Base-by-base conservation (phyloP, 139 green algal species). In the Picochlorum sp. region DNA sequence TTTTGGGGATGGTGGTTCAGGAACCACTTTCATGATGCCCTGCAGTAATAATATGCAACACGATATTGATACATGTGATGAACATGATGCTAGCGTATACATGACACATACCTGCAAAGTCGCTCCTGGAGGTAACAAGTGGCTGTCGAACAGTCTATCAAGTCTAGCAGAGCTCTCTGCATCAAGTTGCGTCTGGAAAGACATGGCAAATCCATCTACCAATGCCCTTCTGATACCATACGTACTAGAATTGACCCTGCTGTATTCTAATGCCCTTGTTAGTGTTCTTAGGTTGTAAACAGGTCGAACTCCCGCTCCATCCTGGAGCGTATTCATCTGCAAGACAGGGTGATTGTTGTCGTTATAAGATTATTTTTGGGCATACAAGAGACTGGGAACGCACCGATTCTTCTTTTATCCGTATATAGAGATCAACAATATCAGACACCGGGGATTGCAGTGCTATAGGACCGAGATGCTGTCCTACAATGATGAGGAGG, bases 221-320 rank as follows among this genome's bases (percentile, higher is more conserved):
- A 98, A 86, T 7, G 88, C 75, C 7, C 90, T 79, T 65, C 86
- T 77, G 67, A 97, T 67, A 41, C 94, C 94, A 73, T 98, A 98
- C 18, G 77, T 45, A 4, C 83, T 78, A 34, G 85, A 54, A 3
- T 83, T 81, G 4, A 65, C 50, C 4, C 78, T 73, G 1, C 81
- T 77, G 64, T 97, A 99, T 77, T 95, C 84, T 49, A 98, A 77
- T 0, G 90, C 83, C 3, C 94, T 84, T 58, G 79, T 87, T 18
- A 99, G 85, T 6, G 94, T 96, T 67, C 94, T 82, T 64, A 99
- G 81, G 71, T 78, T 94, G 82, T 96, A 99, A 24, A 80, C 72
- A 2, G 94, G 94, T 57, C 84, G 85, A 54, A 86, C 75, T 9
- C 91, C 88, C 1, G 85, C 91, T 28, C 90, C 84, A 69, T 99